These are phyloP conservation scores for Hortaea sp. DNA, from an alignment of 2,329 filamentous ascomycete genomes.

Conservation along the genomic window DNA sequence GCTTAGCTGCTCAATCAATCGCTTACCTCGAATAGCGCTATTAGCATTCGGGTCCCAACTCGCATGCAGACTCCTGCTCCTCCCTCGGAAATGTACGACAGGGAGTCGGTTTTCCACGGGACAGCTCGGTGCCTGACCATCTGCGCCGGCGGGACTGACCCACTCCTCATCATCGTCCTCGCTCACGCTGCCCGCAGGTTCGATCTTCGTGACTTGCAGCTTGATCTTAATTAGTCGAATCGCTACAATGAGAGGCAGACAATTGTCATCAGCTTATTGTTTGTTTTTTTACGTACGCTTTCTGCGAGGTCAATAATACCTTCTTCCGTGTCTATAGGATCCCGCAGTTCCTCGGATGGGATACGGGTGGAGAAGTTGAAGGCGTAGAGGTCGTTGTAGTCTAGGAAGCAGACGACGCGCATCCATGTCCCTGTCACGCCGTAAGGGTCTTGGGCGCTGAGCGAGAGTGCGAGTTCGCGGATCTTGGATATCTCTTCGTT, in stretches of 20 bases:
- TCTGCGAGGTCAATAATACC: conserved; percentile 23
- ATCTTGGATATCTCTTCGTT: conserved; percentile 13
- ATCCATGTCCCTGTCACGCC: conserved; percentile 62
- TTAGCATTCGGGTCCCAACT: conserved; percentile 60
- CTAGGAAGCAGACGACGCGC: conserved; percentile 44
- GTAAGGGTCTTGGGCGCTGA: conserved; percentile 57
- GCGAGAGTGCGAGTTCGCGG: conserved; percentile 28
- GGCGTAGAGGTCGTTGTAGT: conserved; percentile 61
- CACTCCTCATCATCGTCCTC: conserved; percentile 22
- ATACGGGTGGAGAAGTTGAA: conserved; percentile 54
- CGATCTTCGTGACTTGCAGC: conserved; percentile 50
- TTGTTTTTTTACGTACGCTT: conserved; percentile 17
- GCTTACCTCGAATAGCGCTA: conserved; percentile 52
- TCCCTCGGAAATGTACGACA: conserved; percentile 58
- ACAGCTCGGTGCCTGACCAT: conserved; percentile 19
- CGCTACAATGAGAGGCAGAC: conserved; percentile 28
- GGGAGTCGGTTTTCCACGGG: conserved; percentile 37
- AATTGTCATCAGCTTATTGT: conserved; percentile 5
- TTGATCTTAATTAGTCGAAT: conserved; percentile 62
- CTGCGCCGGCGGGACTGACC: conserved; percentile 1
- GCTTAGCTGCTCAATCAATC: neutral
- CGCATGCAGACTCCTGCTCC: conserved; percentile 51
- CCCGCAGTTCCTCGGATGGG: conserved; percentile 24
- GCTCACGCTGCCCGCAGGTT: conserved; percentile 48
- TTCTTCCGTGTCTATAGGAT: conserved; percentile 52